These are phyloP conservation scores for Diplodia sapinea DNA, from an alignment of 2,329 filamentous ascomycete genomes.

Conservation along the genomic window DNA sequence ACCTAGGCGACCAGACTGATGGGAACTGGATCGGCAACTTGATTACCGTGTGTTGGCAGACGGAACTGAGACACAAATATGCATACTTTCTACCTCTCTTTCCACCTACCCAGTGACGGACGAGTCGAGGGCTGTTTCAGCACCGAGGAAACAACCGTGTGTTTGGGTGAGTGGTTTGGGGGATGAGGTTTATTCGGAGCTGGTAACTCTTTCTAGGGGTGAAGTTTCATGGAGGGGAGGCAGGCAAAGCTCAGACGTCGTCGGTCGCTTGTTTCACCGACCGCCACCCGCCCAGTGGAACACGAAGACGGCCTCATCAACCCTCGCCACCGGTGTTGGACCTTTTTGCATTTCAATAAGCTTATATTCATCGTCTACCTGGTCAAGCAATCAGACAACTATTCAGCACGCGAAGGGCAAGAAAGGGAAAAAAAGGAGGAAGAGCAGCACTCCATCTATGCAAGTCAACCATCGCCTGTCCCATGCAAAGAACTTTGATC, in stretches of 20 bases:
- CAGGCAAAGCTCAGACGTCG: neutral
- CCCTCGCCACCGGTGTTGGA: too few relatives aligned
- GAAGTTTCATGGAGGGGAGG: too few relatives aligned
- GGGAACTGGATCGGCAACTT: neutral
- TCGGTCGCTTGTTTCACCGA: neutral
- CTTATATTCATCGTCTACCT: neutral
- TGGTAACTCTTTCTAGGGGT: too few relatives aligned
- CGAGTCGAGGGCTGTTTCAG: neutral
- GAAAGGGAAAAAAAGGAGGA: neutral
- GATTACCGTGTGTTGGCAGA: neutral
- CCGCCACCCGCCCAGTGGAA: neutral
- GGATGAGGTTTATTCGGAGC: too few relatives aligned
- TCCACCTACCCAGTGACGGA: neutral
- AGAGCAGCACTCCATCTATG: neutral
- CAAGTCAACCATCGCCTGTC: slow-evolving; percentile 1
- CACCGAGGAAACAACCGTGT: neutral
- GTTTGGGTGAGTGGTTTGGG: too few relatives aligned
- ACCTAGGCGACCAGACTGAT: neutral
- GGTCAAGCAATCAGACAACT: neutral
- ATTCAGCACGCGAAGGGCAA: neutral
- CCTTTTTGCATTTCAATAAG: neutral
- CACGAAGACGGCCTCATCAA: neutral
- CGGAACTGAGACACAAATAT: neutral
- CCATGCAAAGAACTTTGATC: slow-evolving; percentile 2
- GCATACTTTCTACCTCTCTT: neutral